Evolutionary conservation across 2,329 filamentous ascomycete species (phyloP), one percentile per base, ranked within the genome.

Genomic region (Coleophoma cylindrospora): DNA sequence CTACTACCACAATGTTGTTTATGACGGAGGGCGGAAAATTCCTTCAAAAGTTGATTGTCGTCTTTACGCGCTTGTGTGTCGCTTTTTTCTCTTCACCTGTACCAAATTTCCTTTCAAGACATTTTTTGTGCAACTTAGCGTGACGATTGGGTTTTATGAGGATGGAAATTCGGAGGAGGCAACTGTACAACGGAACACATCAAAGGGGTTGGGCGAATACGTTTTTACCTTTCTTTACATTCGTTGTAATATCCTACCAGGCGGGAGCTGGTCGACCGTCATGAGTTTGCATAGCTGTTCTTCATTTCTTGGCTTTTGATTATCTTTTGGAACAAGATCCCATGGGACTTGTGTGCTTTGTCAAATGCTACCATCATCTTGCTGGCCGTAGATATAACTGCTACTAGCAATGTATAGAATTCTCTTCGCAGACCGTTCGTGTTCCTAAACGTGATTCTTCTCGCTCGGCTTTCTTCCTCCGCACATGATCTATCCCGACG

Each of bases 61-160:
- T 61, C 53, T 51, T 57, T 52, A 38, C 54, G 50, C 50, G 41
- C 53, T 45, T 53, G 50, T 58, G 49, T 46, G 33, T 40, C 46
- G 50, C 15, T 32, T 32, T 44, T n/a, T 51, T 22, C 32, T 52
- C 53, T 64, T 62, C 52, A 49, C 54, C 38, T 66, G 63, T 64
- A 65, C 55, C 54, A 65, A 57, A 50, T 56, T 63, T 58, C 54
- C 49, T 47, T 56, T 61, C 55, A 49, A 46, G 51, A 49, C 50
- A 34, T 54, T 54, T 61, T 60, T 58, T 54, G 54, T 61, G 55
- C 58, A 53, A 57, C 57, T 65, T 66, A 66, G 64, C 63, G 64
- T 65, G 59, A 66, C 64, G 64, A 66, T 52, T 27, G 55, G 61
- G 53, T 44, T 36, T 34, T 48, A 40, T 33, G 37, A 53, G 45